Conservation (phyloP, 106 monocot genomes). For the Dendrobium chrysotoxum region DNA sequence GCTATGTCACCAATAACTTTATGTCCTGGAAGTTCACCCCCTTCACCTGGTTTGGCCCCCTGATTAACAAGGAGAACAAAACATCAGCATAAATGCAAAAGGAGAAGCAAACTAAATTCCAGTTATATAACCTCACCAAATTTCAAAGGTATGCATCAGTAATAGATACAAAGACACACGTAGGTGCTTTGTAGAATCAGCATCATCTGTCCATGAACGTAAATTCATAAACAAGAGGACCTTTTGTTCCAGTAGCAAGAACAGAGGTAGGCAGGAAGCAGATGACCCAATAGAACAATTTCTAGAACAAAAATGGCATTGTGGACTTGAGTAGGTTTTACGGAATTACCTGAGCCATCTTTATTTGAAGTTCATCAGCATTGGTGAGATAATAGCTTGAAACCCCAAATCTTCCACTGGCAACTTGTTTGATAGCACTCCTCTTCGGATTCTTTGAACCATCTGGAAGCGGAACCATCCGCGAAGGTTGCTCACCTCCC, state of each 20-base stretch:
- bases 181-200: constrained; percentile 62
- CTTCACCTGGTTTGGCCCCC: constrained; percentile 99
- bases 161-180: constrained; percentile 55
- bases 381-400: constrained; percentile 97
- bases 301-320: neutral
- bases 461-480: constrained; percentile 81
- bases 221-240: constrained; percentile 79
- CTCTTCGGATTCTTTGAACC: constrained; percentile 89
- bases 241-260: constrained; percentile 43
- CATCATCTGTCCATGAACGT: constrained; percentile 84
- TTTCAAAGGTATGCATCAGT: constrained; percentile 64
- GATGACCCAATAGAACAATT: constrained; percentile 6
- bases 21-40: constrained; percentile 97
- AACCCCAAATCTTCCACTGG: constrained; percentile 98
- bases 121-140: constrained; percentile 65
- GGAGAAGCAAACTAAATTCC: constrained; percentile 30
- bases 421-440: constrained; percentile 99
- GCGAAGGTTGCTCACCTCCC: constrained; percentile 93
- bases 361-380: constrained; percentile 98
- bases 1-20: constrained; percentile 99
- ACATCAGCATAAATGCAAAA: constrained; percentile 11
- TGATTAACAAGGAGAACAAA: constrained; percentile 17
- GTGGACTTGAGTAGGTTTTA: neutral
- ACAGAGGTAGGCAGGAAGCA: constrained; percentile 23
- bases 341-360: constrained; percentile 95